Evolutionary conservation across 208 protist species (phyloP).

Genomic region (Lotmaria passim): DNA sequence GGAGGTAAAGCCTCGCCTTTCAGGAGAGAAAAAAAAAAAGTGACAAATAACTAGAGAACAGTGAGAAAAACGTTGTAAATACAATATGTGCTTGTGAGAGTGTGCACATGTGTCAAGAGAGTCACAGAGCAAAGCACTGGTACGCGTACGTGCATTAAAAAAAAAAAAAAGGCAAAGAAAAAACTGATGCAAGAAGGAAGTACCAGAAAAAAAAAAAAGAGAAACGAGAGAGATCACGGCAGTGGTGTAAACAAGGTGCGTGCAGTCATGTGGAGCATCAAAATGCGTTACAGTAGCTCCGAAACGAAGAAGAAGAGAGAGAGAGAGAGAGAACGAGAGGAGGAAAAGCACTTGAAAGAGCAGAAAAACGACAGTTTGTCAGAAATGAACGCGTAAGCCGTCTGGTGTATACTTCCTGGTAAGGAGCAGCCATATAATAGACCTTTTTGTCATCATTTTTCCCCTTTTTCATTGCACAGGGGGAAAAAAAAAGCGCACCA

Average conservation of each 20-base stretch:
- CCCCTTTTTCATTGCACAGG: no score
- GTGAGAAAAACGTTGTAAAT: neutral
- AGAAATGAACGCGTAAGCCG: no score
- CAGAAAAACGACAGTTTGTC: no score
- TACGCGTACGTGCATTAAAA: no score
- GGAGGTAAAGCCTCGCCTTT: slow-evolving; percentile 1
- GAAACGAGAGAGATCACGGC: no score
- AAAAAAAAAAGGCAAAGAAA: slow-evolving; percentile 1
- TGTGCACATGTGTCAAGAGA: neutral
- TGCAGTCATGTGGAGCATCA: neutral
- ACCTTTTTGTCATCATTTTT: no score
- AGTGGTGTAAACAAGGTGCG: no score
- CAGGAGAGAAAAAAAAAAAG: slow-evolving; percentile 12
- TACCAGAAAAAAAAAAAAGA: neutral
- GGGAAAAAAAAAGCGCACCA: no score
- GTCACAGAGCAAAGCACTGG: neutral
- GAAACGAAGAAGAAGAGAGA: neutral
- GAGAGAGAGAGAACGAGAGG: neutral
- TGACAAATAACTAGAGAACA: neutral
- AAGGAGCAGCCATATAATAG: no score
- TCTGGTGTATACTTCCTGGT: no score
- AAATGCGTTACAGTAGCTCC: neutral
- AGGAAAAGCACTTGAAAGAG: neutral
- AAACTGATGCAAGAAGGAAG: slow-evolving; percentile 15
- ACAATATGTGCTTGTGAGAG: neutral